Base-by-base conservation (phyloP, 306 rosid genomes). In the Sicyos edulis region DNA sequence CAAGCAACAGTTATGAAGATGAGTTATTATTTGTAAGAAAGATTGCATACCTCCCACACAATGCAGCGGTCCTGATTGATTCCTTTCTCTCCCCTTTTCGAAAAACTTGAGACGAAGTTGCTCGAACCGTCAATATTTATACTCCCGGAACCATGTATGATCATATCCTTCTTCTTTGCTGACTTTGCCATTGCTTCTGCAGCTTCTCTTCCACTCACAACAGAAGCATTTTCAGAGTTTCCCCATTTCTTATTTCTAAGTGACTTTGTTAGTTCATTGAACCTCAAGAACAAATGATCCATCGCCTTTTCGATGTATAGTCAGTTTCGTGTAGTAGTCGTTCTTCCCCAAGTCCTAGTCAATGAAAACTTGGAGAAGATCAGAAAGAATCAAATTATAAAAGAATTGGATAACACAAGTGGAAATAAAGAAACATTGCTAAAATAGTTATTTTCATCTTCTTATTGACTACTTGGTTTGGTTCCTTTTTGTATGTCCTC, bases 1-100 rank as follows among this genome's bases (percentile, higher is more conserved):
- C 17, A 58, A 12, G 64, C 37, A 24, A 58, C 17, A 63, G 9
- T 47, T n/a, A 59, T 73, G 34, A 15, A 37, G 0, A 21, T 7
- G 29, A 17, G 22, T 34, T 32, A 4, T 9, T 17, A 29, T 45
- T 37, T 14, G 19, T 51, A 17, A 22, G 8, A 40, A 64, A 17
- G 42, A 19, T n/a, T 42, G 58, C 14, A 71, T 88, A 90, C 97
- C 98, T 93, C 97, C 98, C 98, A 93, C 20, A 90, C 98, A 72
- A 90, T 37, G 89, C 90, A 90, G 86, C 98, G 88, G 82, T 93
- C 98, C 66, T 93, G 98, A 83, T 93, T 93, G 55, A 80, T 47
- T 66, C 98, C 98, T 82, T 93, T 93, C 81, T 86, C 70, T 70
- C 97, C 98, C 78, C 79, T 86, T 80, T 82, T 93, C 6, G 95